These are phyloP conservation scores for Xylariaceae sp. DNA, from an alignment of 2,329 filamentous ascomycete species.

Conservation along the genomic window DNA sequence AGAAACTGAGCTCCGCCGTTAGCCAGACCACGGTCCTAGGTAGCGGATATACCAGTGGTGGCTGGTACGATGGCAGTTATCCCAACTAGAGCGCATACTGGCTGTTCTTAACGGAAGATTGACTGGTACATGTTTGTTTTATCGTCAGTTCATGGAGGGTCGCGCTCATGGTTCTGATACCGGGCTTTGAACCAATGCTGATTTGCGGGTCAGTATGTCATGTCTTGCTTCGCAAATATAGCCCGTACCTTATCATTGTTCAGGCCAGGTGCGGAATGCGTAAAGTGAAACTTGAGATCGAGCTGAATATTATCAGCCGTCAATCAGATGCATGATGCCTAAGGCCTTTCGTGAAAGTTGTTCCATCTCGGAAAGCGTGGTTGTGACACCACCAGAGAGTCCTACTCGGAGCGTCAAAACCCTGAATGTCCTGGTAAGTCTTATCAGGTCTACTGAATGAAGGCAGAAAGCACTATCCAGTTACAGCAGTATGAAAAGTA, in stretches of 20 bases:
- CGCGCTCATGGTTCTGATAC: no score
- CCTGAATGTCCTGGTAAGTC: not conserved
- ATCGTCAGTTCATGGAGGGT: no score
- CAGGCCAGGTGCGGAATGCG: no score
- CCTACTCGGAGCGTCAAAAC: not conserved
- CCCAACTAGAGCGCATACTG: constrained; percentile 18
- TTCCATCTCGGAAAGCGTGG: constrained; percentile 9
- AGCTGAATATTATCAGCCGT: not conserved
- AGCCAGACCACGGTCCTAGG: constrained; percentile 42
- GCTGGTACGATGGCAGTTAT: constrained; percentile 33
- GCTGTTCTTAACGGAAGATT: not conserved
- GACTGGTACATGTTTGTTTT: no score
- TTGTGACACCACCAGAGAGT: not conserved
- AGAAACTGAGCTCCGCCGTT: constrained; percentile 45
- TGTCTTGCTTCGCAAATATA: not conserved
- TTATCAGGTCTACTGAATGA: no score
- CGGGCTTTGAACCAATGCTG: not conserved
- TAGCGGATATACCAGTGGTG: constrained; percentile 26
- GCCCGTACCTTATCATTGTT: not conserved
- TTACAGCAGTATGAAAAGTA: no score
- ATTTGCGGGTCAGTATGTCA: not conserved
- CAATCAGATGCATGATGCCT: not conserved
- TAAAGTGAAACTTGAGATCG: no score
- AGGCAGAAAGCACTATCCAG: no score
- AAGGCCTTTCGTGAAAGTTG: not conserved